Evolutionary conservation across 208 protist species (phyloP).

Genomic region (Strigomonas culicis): DNA sequence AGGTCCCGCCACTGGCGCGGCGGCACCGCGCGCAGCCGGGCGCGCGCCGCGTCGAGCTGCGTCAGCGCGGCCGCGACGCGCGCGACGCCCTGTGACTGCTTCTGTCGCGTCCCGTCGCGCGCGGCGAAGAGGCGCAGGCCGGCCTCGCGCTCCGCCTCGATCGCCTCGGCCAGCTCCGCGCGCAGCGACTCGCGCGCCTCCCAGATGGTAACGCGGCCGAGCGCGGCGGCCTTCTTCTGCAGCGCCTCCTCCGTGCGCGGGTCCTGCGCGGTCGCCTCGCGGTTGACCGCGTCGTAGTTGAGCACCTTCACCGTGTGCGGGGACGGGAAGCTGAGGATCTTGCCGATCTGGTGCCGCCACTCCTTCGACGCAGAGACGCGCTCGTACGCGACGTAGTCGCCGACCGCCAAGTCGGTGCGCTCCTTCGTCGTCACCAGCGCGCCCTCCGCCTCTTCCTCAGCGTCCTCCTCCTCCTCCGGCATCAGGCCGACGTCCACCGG

Average conservation of each 20-base stretch:
- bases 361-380: conserved; percentile 42
- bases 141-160: conserved; percentile 43
- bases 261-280: conserved; percentile 23
- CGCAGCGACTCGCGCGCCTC: conserved; percentile 47
- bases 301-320: conserved; percentile 49
- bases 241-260: conserved; percentile 43
- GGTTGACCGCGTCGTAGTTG: conserved; percentile 49
- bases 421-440: conserved; percentile 23
- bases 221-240: conserved; percentile 29
- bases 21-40: conserved; percentile 28
- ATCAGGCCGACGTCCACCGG: conserved; percentile 5
- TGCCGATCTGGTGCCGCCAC: conserved; percentile 57
- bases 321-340: conserved; percentile 54
- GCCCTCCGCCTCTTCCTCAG: conserved; percentile 1
- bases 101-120: conserved; percentile 42
- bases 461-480: conserved; percentile 6
- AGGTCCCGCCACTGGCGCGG: conserved; percentile 54
- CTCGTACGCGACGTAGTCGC: conserved; percentile 75
- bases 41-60: conserved; percentile 42
- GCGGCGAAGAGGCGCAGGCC: conserved; percentile 42
- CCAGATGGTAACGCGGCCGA: conserved; percentile 39
- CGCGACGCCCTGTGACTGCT: conserved; percentile 33
- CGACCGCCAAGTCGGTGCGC: conserved; percentile 53
- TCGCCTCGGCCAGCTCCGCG: conserved; percentile 32
- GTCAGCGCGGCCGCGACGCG: conserved; percentile 30